Percentiles rank a stretch among this genome's conserved stretches.
These are phyloP conservation scores for Anisogramma anomala DNA, from an alignment of 2,329 filamentous ascomycete species.

Conservation along the genomic window DNA sequence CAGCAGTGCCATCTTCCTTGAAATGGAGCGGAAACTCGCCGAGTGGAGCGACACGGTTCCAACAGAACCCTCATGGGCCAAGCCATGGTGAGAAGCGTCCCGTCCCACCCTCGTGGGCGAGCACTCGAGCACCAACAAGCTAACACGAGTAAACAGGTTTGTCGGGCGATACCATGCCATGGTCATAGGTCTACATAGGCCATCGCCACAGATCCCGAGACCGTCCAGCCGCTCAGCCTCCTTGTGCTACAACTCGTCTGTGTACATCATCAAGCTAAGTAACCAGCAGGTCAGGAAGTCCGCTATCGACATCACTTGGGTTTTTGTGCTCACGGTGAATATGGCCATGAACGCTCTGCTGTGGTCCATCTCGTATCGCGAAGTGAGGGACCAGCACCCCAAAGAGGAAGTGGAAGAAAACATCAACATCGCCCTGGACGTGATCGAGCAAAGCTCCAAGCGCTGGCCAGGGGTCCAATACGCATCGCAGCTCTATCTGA, in stretches of 20 bases:
- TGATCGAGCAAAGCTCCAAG: constrained; percentile 68
- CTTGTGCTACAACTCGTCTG: constrained; percentile 72
- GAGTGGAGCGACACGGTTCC: constrained; percentile 71
- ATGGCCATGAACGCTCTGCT: constrained; percentile 86
- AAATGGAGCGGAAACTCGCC: constrained; percentile 68
- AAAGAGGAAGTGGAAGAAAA: constrained; percentile 67
- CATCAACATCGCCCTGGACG: constrained; percentile 63
- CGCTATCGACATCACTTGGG: constrained; percentile 82
- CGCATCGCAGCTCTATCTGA: constrained; percentile 75
- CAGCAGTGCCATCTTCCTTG: constrained; percentile 72
- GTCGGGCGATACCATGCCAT: constrained; percentile 69
- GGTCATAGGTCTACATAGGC: constrained; percentile 76
- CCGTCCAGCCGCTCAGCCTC: constrained; percentile 69
- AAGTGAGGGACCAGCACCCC: constrained; percentile 61
- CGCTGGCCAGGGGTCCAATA: constrained; percentile 86
- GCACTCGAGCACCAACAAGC: constrained; percentile 2
- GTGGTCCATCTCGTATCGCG: constrained; percentile 81
- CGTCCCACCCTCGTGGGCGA: too few relatives aligned
- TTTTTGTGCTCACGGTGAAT: constrained; percentile 80
- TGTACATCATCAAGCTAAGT: constrained; percentile 71
- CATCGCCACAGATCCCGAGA: constrained; percentile 81
- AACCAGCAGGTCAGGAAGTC: constrained; percentile 65
- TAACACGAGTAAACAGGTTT: constrained; percentile 37
- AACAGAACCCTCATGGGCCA: constrained; percentile 58
- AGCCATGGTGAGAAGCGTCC: constrained; percentile 53